Evolutionary conservation across 768 basidiomycete genomes (phyloP).

Genomic region (Psilocybe azurescens): DNA sequence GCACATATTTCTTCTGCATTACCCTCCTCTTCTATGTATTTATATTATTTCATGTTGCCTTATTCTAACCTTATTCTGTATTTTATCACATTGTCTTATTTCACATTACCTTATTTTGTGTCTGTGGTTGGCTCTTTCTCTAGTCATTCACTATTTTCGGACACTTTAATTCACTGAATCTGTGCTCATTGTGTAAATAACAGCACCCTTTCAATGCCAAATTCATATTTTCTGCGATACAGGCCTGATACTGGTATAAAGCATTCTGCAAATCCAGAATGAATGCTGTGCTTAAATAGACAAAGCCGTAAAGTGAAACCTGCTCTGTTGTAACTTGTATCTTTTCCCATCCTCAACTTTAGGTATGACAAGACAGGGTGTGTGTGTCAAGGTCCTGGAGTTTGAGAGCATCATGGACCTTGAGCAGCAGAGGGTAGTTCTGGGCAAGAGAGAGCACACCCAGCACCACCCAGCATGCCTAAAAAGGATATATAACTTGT

Average conservation of each 20-base stretch:
- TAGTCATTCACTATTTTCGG: no score
- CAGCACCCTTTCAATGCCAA: background rate
- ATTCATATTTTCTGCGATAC: background rate
- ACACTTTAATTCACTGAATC: background rate
- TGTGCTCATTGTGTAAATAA: background rate
- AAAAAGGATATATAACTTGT: background rate
- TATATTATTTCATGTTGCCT: no score
- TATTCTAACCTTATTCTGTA: no score
- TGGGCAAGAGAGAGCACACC: conserved; percentile 71
- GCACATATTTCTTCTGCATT: no score
- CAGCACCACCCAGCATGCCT: conserved; percentile 76
- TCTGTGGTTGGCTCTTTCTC: no score
- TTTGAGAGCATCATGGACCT: conserved; percentile 66
- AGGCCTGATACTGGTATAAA: background rate
- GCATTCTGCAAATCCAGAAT: background rate
- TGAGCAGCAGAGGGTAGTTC: conserved; percentile 59
- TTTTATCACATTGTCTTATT: no score
- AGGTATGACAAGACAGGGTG: conserved; percentile 56
- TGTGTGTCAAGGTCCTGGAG: conserved; percentile 20
- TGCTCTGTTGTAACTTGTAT: no score
- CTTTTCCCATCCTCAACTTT: conserved; percentile 24
- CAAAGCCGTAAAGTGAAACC: no score
- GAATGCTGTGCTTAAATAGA: no score
- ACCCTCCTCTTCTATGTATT: no score
- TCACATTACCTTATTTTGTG: no score